Evolutionary conservation across 2,329 filamentous ascomycete genomes (phyloP).

Genomic region (Polytolypa hystricis): DNA sequence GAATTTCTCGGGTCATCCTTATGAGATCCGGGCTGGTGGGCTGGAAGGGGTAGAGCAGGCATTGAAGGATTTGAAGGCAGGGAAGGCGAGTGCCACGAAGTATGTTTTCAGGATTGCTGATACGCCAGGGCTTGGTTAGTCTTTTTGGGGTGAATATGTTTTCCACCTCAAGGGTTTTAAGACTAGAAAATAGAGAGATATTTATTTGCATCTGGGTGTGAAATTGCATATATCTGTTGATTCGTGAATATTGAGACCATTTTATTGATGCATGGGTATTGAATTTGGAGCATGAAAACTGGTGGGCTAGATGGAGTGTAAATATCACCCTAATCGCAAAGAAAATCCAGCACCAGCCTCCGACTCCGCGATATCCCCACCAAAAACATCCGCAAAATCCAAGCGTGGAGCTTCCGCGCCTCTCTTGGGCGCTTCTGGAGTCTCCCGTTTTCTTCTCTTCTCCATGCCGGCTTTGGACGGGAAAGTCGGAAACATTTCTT

Average conservation of each 20-base stretch:
- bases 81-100: conserved; percentile 53
- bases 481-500: conserved; percentile 92
- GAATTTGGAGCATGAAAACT: too few species aligned
- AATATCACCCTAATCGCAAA: conserved; percentile 47
- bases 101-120: conserved; percentile 50
- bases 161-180: too few species aligned
- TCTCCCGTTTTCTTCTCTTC: conserved; percentile 58
- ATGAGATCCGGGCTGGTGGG: conserved; percentile 42
- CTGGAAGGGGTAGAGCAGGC: conserved; percentile 37
- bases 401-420: conserved; percentile 55
- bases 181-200: too few species aligned
- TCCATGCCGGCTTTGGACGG: conserved; percentile 92
- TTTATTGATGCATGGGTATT: too few species aligned
- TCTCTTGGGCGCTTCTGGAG: conserved; percentile 71
- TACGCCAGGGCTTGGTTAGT: conserved; percentile 22
- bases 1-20: conserved; percentile 41
- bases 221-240: too few species aligned
- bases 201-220: too few species aligned
- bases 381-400: conserved; percentile 63
- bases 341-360: conserved; percentile 45
- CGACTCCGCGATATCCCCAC: conserved; percentile 56
- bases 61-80: conserved; percentile 45
- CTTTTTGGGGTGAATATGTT: too few species aligned
- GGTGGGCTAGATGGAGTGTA: too few species aligned
- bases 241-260: too few species aligned